phyloP scores from a whole-genome alignment of 1,139 yeast species.

The Suzukiozyma palmioleophila region DNA sequence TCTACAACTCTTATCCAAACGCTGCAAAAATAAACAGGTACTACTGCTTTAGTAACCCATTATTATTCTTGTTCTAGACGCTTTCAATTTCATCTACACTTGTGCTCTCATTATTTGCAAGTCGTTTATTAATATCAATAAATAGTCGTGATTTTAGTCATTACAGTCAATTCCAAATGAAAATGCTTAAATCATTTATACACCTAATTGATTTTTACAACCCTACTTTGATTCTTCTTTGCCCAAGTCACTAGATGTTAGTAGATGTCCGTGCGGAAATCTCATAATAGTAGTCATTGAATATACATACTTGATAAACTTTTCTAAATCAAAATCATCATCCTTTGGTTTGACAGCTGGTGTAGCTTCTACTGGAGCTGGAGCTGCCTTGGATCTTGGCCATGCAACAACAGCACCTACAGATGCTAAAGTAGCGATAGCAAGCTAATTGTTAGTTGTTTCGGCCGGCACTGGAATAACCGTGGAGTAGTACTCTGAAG shows the following conservation, averaged over 20 bases:
- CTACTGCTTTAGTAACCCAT: too few species aligned
- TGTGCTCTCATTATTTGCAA: too few species aligned
- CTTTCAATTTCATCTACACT: too few species aligned
- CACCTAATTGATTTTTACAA: not conserved
- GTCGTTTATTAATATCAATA: too few species aligned
- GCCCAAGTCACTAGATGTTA: constrained; percentile 31
- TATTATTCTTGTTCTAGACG: too few species aligned
- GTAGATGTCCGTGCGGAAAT: not conserved
- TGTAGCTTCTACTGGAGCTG: constrained; percentile 28
- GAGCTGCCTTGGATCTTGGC: constrained; percentile 33
- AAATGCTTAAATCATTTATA: not conserved
- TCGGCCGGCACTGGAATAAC: not conserved
- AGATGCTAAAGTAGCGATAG: constrained; percentile 43
- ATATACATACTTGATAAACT: constrained; percentile 50
- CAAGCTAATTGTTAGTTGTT: constrained; percentile 23
- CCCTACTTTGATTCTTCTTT: constrained; percentile 38
- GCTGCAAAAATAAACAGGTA: too few species aligned
- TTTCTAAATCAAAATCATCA: constrained; percentile 62
- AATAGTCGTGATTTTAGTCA: too few species aligned
- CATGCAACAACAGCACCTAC: constrained; percentile 41
- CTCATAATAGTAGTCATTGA: not conserved
- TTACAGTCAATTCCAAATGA: not conserved
- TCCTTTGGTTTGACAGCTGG: constrained; percentile 31
- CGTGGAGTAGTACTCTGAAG: not conserved
- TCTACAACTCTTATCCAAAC: too few species aligned